Evolutionary conservation across 2,329 filamentous ascomycete genomes (phyloP), one percentile per base, ranked within the genome.

Genomic region (Metarhizium anisopliae): DNA sequence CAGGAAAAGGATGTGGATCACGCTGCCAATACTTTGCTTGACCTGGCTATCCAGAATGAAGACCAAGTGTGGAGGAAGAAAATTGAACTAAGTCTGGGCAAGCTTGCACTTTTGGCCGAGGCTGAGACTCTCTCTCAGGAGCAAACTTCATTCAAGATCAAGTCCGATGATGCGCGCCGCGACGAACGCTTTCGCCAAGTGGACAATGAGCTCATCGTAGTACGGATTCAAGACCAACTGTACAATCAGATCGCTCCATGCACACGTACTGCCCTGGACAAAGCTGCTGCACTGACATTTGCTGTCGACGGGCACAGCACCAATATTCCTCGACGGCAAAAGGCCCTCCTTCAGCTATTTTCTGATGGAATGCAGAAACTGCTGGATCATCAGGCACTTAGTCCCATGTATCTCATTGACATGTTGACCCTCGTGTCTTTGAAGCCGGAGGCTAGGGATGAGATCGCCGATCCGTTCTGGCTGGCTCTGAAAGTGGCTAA

Each of bases 51-150:
- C 20, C 78, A 79, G 52, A 82, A 84, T 54, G 92, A 96, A 68
- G 81, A 83, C 53, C 87, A 92, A 63, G 73, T 94, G 4, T 97
- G 93, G 93, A 90, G 84, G 72, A 95, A 95, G 74, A 94, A 95
- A 70, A 89, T 96, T 38, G 88, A 97, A 70, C 76, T 97, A 30
- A 95, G 90, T 58, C 78, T 99, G 43, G 88, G 89, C 40, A 97
- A 96, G 71, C 78, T 99, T 50, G 82, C 86, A 16, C 78, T 84
- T 54, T 72, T 96, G 61, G 89, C 89, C 16, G 82, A 84, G 43
- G 76, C 74, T 7, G 70, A 73, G 53, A 66, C 63, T 56, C 64
- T 62, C 38, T 50, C 55, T 5, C 45, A 57, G 42, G 29, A 35
- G 10, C 52, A 52, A 52, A 65, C 72, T 55, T 65, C 68, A 54